A percentile compares a stretch with the other conserved stretches of the same genome.
Evolutionary conservation across 1,139 yeast genomes (phyloP).

Genomic region (Protomyces macrosporus): DNA sequence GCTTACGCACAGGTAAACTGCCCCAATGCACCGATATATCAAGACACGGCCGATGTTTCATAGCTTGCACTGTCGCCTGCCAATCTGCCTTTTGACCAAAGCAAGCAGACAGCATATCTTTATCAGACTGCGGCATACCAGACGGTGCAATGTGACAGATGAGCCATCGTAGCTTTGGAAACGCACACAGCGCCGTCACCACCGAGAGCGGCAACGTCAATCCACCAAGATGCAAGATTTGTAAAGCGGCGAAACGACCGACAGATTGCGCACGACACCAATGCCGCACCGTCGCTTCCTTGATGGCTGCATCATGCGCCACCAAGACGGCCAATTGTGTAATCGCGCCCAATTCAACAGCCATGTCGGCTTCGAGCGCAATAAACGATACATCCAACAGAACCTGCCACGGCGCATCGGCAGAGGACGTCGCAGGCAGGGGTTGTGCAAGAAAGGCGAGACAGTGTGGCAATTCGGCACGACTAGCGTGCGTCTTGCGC

Average conservation of each 20-base stretch:
- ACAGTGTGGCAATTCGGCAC: neutral
- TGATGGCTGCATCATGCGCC: slow-evolving; percentile 1
- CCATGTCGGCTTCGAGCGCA: slow-evolving; percentile 4
- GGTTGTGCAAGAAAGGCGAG: neutral
- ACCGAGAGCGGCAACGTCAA: neutral
- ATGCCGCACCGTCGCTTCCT: slow-evolving; percentile 1
- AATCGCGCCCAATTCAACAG: slow-evolving; percentile 2
- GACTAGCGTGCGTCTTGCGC: neutral
- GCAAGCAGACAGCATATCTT: neutral
- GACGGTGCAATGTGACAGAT: neutral
- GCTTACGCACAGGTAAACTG: neutral
- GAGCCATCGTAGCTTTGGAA: neutral
- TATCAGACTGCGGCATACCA: too few species aligned
- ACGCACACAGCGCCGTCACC: neutral
- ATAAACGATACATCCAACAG: slow-evolving; percentile 8
- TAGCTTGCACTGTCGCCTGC: neutral
- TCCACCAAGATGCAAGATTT: slow-evolving; percentile 1
- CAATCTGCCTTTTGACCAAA: neutral
- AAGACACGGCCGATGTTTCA: neutral
- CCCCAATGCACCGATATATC: neutral
- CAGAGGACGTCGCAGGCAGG: neutral
- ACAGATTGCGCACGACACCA: slow-evolving; percentile 18
- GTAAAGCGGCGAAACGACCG: neutral
- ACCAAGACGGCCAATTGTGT: neutral
- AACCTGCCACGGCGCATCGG: neutral